Conservation (phyloP, 352 stramenopile genomes). For the Phytophthora quininea region DNA sequence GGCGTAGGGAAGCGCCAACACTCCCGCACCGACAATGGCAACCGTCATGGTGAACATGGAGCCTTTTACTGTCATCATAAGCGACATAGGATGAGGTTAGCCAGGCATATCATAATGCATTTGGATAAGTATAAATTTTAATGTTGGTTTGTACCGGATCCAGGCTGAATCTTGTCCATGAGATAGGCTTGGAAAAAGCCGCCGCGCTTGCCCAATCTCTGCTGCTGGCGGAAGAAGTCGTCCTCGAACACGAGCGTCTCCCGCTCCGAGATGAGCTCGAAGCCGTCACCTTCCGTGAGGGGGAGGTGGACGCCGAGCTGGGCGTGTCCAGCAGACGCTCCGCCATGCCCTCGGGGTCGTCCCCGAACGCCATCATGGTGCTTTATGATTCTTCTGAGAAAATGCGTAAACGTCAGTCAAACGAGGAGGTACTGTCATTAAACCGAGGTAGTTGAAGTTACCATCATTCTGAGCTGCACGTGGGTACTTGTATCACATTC, state of each 20-base stretch:
- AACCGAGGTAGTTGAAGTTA: neutral
- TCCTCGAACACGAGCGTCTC: slow-evolving; percentile 85
- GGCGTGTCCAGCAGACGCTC: slow-evolving; percentile 29
- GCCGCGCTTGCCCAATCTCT: slow-evolving; percentile 33
- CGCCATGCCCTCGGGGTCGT: slow-evolving; percentile 35
- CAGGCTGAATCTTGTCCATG: slow-evolving; percentile 84
- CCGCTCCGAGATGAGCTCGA: slow-evolving; percentile 74
- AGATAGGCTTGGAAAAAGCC: slow-evolving; percentile 79
- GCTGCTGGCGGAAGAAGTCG: slow-evolving; percentile 47
- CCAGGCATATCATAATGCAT: neutral
- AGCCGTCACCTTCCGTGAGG: slow-evolving; percentile 40
- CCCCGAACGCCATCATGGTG: slow-evolving; percentile 50
- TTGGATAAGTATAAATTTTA: neutral
- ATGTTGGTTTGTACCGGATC: slow-evolving; percentile 54
- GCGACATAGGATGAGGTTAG: neutral
- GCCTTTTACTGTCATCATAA: slow-evolving; percentile 71
- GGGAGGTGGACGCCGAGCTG: slow-evolving; percentile 14
- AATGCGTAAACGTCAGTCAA: neutral
- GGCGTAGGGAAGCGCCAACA: slow-evolving; percentile 82
- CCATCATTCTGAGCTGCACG: neutral
- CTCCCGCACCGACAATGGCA: slow-evolving; percentile 82
- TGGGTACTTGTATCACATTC: neutral
- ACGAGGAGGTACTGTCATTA: neutral
- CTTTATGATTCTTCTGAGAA: slow-evolving; percentile 6
- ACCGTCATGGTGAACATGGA: slow-evolving; percentile 93